Evolutionary conservation across 2,329 filamentous ascomycete genomes (phyloP).

Genomic region (Aureobasidium sp.): DNA sequence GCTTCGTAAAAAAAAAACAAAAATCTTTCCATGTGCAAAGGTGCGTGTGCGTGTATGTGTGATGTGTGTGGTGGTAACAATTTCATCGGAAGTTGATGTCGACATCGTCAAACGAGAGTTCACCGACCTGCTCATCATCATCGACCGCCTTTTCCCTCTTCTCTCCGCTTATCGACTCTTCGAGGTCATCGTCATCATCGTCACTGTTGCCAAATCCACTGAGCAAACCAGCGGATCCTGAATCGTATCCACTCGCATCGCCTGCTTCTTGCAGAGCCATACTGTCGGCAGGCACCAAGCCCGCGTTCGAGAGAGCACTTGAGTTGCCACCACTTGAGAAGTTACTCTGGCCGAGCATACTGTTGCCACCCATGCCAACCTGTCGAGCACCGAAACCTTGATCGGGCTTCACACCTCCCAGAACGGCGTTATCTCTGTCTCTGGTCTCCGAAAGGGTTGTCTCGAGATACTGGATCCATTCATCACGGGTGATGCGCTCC

Average conservation of each 20-base stretch:
- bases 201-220: slow-evolving; percentile 92
- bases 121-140: slow-evolving; percentile 60
- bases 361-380: slow-evolving; percentile 24
- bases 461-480: slow-evolving; percentile 94
- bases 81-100: slow-evolving; percentile 54
- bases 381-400: slow-evolving; percentile 71
- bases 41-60: neutral
- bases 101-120: slow-evolving; percentile 55
- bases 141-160: slow-evolving; percentile 39
- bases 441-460: slow-evolving; percentile 86
- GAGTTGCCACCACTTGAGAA: slow-evolving; percentile 41
- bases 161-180: slow-evolving; percentile 51
- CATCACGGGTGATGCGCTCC: slow-evolving; percentile 78
- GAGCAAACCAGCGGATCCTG: slow-evolving; percentile 38
- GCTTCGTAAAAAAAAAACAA: neutral
- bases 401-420: slow-evolving; percentile 89
- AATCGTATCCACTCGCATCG: slow-evolving; percentile 29
- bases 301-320: slow-evolving; percentile 70
- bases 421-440: slow-evolving; percentile 95
- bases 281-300: slow-evolving; percentile 43
- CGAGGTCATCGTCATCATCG: slow-evolving; percentile 84
- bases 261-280: slow-evolving; percentile 29
- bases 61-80: slow-evolving; percentile 17
- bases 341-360: slow-evolving; percentile 38
- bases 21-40: neutral